A percentile compares a stretch with the other conserved stretches of the same genome.
Conservation (phyloP, 345 rosid species). For the Hibiscus tridactylites region DNA sequence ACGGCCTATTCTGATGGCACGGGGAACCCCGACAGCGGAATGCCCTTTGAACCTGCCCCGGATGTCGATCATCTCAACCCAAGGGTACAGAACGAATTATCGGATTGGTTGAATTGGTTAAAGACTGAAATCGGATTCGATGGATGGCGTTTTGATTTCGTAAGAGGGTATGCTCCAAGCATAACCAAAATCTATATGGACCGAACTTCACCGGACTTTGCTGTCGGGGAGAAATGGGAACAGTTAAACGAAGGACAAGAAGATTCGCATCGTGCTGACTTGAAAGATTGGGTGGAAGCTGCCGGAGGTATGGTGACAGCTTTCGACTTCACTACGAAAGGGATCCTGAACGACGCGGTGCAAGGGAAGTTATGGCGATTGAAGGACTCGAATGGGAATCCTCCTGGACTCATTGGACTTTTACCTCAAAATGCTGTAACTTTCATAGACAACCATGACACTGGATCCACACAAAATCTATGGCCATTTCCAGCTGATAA, state of each 20-base stretch:
- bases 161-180: slow-evolving; percentile 54
- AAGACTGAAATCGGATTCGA: slow-evolving; percentile 62
- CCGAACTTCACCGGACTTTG: slow-evolving; percentile 49
- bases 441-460: slow-evolving; percentile 77
- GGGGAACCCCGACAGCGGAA: slow-evolving; percentile 67
- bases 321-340: slow-evolving; percentile 84
- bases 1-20: slow-evolving; percentile 42
- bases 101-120: slow-evolving; percentile 91
- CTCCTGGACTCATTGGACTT: slow-evolving; percentile 69
- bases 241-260: slow-evolving; percentile 40
- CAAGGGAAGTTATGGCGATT: slow-evolving; percentile 70
- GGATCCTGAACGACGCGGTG: slow-evolving; percentile 65
- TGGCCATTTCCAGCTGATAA: slow-evolving; percentile 74
- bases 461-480: slow-evolving; percentile 32
- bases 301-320: slow-evolving; percentile 55
- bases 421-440: slow-evolving; percentile 67
- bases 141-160: slow-evolving; percentile 78
- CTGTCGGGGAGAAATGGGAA: slow-evolving; percentile 80
- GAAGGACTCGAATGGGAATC: slow-evolving; percentile 57
- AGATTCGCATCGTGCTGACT: slow-evolving; percentile 48
- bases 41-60: slow-evolving; percentile 41
- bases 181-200: slow-evolving; percentile 45
- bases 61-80: slow-evolving; percentile 80
- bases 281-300: slow-evolving; percentile 50
- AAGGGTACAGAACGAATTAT: slow-evolving; percentile 57